Conservation (phyloP, 495 filamentous ascomycete genomes). For the Lepidopterella palustris region DNA sequence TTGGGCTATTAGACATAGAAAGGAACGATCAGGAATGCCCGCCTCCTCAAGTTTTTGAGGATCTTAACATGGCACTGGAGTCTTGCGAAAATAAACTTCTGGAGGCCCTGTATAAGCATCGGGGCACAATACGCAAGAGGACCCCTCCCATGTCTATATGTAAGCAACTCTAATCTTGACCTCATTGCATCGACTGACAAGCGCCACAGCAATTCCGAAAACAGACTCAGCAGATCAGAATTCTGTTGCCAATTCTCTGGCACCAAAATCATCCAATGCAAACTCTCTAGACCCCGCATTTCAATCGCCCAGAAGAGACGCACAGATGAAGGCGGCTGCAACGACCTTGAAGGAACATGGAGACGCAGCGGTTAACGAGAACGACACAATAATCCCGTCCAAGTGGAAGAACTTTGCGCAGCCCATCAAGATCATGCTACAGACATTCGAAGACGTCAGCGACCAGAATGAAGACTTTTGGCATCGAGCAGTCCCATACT, state of each 20-base stretch:
- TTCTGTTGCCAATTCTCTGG: not conserved
- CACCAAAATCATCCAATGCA: not conserved
- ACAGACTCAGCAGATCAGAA: not conserved
- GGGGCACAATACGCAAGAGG: constrained; percentile 3
- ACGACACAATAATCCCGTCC: constrained; percentile 42
- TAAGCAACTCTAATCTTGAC: not conserved
- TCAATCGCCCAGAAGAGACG: constrained; percentile 70
- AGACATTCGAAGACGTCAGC: constrained; percentile 82
- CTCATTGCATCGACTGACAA: not conserved
- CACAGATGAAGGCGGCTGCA: constrained; percentile 71
- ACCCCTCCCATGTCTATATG: constrained; percentile 26
- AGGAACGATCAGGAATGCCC: constrained; percentile 54
- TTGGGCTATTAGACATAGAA: constrained; percentile 62
- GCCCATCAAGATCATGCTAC: constrained; percentile 82
- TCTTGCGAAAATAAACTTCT: constrained; percentile 93
- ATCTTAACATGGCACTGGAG: constrained; percentile 88
- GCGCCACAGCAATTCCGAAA: not conserved
- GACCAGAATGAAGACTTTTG: constrained; percentile 89
- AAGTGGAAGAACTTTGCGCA: constrained; percentile 82
- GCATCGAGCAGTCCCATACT: constrained; percentile 70
- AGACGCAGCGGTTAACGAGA: constrained; percentile 32
- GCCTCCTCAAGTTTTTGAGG: constrained; percentile 60
- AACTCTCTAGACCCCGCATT: constrained; percentile 49
- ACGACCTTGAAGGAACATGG: constrained; percentile 59
- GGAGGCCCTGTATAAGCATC: constrained; percentile 53